phyloP scores from a whole-genome alignment of 345 rosid genomes.

The Aquilaria yunnanensis region DNA sequence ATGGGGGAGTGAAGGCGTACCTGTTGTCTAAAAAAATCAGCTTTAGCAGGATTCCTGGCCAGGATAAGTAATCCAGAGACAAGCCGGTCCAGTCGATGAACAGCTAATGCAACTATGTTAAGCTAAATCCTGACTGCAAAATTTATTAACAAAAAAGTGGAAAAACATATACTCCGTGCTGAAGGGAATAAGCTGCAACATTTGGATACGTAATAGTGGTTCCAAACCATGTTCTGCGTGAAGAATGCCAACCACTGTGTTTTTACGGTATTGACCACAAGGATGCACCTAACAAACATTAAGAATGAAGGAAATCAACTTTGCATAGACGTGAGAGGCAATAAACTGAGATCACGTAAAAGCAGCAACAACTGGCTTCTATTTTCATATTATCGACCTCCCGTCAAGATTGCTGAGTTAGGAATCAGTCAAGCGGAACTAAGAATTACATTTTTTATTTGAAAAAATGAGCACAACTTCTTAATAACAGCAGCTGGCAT shows the following conservation, averaged over 20 bases:
- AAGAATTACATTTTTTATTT: too few species aligned
- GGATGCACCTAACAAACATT: conserved; percentile 68
- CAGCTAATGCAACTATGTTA: conserved; percentile 41
- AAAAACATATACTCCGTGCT: conserved; percentile 1
- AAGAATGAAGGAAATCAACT: background rate
- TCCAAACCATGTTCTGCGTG: conserved; percentile 79
- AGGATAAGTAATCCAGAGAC: conserved; percentile 91
- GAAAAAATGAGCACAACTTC: too few species aligned
- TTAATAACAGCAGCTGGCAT: too few species aligned
- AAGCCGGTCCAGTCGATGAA: conserved; percentile 82
- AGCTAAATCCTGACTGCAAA: conserved; percentile 20
- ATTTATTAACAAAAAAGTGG: background rate
- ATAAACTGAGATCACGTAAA: background rate
- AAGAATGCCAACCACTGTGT: conserved; percentile 93
- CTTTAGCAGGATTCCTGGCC: conserved; percentile 77
- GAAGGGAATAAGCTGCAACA: background rate
- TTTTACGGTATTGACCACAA: conserved; percentile 95
- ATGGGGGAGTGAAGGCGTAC: conserved; percentile 21
- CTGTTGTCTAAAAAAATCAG: conserved; percentile 85
- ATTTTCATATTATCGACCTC: too few species aligned
- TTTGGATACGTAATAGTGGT: conserved; percentile 15
- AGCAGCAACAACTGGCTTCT: too few species aligned
- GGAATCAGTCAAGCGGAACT: too few species aligned
- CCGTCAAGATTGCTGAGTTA: too few species aligned
- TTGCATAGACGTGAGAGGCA: background rate